Evolutionary conservation across 2,329 filamentous ascomycete genomes (phyloP), one percentile per base, ranked within the genome.

Genomic region (Colletotrichum sp.): DNA sequence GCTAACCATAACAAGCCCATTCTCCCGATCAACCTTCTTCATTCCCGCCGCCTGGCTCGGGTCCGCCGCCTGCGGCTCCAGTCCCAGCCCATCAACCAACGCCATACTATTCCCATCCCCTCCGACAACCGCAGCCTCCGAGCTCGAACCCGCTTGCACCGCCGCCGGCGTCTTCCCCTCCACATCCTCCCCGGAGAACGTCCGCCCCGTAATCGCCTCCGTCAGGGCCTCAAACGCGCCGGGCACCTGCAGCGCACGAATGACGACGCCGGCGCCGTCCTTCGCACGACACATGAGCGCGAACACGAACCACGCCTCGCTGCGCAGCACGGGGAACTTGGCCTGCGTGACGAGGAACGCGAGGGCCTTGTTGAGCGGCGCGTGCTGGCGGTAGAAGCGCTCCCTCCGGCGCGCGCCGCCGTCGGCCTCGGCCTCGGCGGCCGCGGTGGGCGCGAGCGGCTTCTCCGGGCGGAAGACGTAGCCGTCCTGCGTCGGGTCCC

Each of bases 261-360:
- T 78, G 21, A 91, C 86, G 13, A 89, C 82, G 3, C 81, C 79
- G 3, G 89, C 88, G 9, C 91, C 90, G 43, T 90, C 87, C 2
- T 80, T 72, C 3, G 88, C 87, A 32, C 90, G 87, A 55, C 88
- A 87, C 87, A 93, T 90, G 38, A 93, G 86, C 4, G 92, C 92
- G 67, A 92, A 86, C 8, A 92, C 88, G 77, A 93, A 93, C 88
- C 91, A 91, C 4, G 89, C 87, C 80, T 93, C 92, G 52, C 90
- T 92, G 21, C 90, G 87, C 4, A 93, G 84, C 3, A 89, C 85
- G 0, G 91, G 90, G 86, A 91, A 93, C 77, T 91, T 92, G 5
- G 82, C 83, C 79, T 93, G 92, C 3, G 85, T 87, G 28, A 92
- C 84, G 30, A 93, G 86, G 78, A 88, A 90, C 2, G 86, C 80